phyloP scores from a whole-genome alignment of 208 protist species.

The Crithidia sp. region DNA sequence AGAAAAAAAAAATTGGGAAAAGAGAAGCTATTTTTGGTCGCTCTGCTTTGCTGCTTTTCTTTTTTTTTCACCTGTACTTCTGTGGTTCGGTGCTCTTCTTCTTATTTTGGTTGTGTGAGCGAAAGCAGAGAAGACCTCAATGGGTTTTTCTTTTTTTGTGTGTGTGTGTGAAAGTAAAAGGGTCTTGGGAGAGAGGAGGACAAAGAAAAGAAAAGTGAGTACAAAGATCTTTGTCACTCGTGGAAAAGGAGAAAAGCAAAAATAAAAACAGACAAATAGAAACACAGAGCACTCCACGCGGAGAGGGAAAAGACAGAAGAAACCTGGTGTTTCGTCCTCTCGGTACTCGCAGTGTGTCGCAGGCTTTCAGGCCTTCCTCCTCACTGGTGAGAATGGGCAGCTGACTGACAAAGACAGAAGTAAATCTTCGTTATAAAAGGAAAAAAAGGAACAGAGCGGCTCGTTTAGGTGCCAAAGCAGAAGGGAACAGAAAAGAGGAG shows the following conservation, averaged over 20 bases:
- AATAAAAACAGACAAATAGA: background rate
- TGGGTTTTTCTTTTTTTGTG: background rate
- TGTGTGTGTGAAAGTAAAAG: background rate
- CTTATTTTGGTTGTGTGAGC: no score
- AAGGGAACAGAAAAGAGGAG: background rate
- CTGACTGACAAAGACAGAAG: no score
- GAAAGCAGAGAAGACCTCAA: no score
- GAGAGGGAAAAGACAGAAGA: background rate
- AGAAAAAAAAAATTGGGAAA: background rate
- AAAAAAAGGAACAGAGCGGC: background rate
- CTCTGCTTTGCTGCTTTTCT: background rate
- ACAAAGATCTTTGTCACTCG: background rate
- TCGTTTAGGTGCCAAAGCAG: background rate
- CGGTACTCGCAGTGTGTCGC: no score
- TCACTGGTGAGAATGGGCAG: slow-evolving; percentile 2
- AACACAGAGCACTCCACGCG: background rate
- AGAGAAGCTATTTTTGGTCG: background rate
- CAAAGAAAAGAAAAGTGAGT: background rate
- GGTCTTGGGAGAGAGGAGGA: background rate
- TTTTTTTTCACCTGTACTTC: background rate
- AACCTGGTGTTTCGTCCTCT: no score
- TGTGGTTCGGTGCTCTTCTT: no score
- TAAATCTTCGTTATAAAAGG: no score
- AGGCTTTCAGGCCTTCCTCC: background rate
- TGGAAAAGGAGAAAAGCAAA: background rate